A percentile compares a stretch with the other conserved stretches of the same genome.
These are phyloP conservation scores for Gregarina niphandrodes DNA, from an alignment of 169 alveolate genomes.

Conservation along the genomic window DNA sequence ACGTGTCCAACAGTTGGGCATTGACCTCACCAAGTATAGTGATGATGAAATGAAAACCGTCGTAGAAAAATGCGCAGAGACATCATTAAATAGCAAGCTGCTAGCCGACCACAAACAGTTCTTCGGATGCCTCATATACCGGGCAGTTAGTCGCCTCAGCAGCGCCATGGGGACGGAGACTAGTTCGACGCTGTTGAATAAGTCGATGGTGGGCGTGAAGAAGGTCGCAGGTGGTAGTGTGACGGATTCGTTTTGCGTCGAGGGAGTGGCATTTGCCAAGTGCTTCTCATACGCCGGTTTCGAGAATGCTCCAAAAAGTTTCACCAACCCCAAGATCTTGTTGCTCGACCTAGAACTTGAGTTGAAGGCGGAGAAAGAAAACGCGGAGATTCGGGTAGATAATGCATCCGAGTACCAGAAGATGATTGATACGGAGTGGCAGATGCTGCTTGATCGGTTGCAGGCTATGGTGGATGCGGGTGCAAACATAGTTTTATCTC, in stretches of 20 bases:
- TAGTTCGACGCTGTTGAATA: slow-evolving; percentile 43
- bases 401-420: slow-evolving; percentile 67
- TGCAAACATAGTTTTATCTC: slow-evolving; percentile 67
- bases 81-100: slow-evolving; percentile 82
- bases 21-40: slow-evolving; percentile 31
- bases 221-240: slow-evolving; percentile 87
- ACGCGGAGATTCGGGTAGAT: slow-evolving; percentile 83
- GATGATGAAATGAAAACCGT: slow-evolving; percentile 42
- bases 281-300: slow-evolving; percentile 91
- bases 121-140: slow-evolving; percentile 46
- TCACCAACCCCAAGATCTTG: slow-evolving; percentile 69
- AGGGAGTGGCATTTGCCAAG: slow-evolving; percentile 91
- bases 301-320: slow-evolving; percentile 86
- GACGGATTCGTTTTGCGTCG: slow-evolving; percentile 64
- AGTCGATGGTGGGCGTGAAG: slow-evolving; percentile 73
- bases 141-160: neutral
- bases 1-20: slow-evolving; percentile 31
- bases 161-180: neutral
- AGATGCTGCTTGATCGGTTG: slow-evolving; percentile 71
- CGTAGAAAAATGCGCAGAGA: slow-evolving; percentile 80
- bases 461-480: slow-evolving; percentile 67
- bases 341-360: slow-evolving; percentile 79
- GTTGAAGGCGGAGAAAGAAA: slow-evolving; percentile 88
- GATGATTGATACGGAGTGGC: slow-evolving; percentile 95
- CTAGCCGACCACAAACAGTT: slow-evolving; percentile 68